A percentile compares a stretch with the other conserved stretches of the same genome.
Evolutionary conservation across 805 yeast genomes (phyloP).

Genomic region (Jamesozyma piceae): DNA sequence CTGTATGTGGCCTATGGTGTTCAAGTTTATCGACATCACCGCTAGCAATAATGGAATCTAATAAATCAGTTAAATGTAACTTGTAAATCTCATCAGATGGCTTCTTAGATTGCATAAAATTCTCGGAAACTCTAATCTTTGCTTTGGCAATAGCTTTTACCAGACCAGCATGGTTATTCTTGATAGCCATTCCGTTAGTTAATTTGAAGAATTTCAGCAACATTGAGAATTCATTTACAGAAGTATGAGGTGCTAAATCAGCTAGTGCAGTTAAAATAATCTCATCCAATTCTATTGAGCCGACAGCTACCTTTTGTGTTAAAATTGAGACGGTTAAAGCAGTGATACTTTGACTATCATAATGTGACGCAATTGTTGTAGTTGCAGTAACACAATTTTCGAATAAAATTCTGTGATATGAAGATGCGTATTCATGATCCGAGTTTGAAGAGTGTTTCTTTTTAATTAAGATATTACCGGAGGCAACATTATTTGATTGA

Average conservation of each 20-base stretch:
- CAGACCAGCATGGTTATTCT: slow-evolving; percentile 30
- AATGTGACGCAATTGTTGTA: slow-evolving; percentile 53
- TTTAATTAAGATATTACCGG: too few species aligned
- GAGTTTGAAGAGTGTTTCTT: background rate
- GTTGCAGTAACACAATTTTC: slow-evolving; percentile 63
- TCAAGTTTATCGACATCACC: slow-evolving; percentile 73
- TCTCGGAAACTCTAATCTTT: slow-evolving; percentile 36
- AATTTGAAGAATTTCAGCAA: slow-evolving; percentile 49
- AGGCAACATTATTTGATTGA: background rate
- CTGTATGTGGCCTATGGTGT: slow-evolving; percentile 71
- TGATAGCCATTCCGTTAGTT: slow-evolving; percentile 38
- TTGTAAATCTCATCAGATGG: slow-evolving; percentile 37
- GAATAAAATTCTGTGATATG: slow-evolving; percentile 36
- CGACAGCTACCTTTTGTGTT: slow-evolving; percentile 56
- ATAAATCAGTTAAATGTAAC: slow-evolving; percentile 54
- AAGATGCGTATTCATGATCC: background rate
- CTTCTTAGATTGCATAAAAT: slow-evolving; percentile 21
- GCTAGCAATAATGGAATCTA: slow-evolving; percentile 56
- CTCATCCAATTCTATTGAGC: slow-evolving; percentile 44
- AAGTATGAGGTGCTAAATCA: slow-evolving; percentile 49
- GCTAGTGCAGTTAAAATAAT: slow-evolving; percentile 54
- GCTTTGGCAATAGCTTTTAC: slow-evolving; percentile 40
- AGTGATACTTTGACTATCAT: slow-evolving; percentile 63
- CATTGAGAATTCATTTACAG: slow-evolving; percentile 59
- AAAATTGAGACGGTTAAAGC: slow-evolving; percentile 73